These are phyloP conservation scores for Cladochytrium replicatum DNA, from an alignment of 192 early-diverging fungal species.

Conservation along the genomic window DNA sequence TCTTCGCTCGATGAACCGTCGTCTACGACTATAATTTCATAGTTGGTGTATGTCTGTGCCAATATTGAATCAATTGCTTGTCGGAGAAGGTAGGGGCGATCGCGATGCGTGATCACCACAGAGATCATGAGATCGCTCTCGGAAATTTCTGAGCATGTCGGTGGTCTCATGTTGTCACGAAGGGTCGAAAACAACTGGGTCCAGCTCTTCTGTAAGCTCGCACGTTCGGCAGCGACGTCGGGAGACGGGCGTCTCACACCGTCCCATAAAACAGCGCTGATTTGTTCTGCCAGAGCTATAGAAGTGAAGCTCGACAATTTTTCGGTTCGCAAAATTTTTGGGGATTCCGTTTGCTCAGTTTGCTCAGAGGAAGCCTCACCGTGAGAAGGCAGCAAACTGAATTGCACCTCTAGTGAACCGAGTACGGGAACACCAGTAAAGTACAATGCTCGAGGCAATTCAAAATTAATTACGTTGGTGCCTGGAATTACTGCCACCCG, in stretches of 20 bases:
- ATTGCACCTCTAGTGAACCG: constrained; percentile 8
- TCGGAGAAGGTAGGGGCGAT: constrained; percentile 24
- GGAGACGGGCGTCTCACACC: no score
- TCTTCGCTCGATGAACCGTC: constrained; percentile 21
- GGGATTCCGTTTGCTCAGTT: no score
- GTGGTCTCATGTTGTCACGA: no score
- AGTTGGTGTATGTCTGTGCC: constrained; percentile 27
- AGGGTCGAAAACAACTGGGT: no score
- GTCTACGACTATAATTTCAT: constrained; percentile 28
- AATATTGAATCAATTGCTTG: constrained; percentile 22
- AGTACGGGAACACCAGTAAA: constrained; percentile 17
- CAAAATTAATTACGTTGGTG: constrained; percentile 8
- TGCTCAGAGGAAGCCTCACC: no score
- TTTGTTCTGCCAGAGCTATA: no score
- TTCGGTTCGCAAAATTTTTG: no score
- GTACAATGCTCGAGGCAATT: constrained; percentile 7
- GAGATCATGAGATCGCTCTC: constrained; percentile 23
- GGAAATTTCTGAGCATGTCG: constrained; percentile 5
- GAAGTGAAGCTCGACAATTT: constrained; percentile 7
- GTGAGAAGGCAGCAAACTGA: no score
- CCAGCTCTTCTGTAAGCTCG: background rate
- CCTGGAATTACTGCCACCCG: constrained; percentile 18
- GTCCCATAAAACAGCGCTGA: no score
- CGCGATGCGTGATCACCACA: constrained; percentile 27
- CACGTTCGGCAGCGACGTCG: background rate